Evolutionary conservation across 805 yeast genomes (phyloP).

Genomic region (Wickerhamomyces mucosus): DNA sequence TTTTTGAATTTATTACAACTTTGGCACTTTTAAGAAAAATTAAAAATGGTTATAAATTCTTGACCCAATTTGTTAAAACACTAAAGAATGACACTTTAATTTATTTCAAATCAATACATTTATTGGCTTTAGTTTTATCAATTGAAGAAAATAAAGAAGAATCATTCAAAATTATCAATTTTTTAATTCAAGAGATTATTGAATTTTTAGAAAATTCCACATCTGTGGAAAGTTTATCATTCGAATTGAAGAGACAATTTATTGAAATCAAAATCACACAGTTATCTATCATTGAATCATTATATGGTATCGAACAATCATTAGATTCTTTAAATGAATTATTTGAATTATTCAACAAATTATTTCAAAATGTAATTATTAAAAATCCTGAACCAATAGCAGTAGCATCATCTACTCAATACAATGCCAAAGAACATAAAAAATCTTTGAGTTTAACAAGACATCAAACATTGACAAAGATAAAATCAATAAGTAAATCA

Average conservation of each 20-base stretch:
- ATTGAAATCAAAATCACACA: constrained; percentile 69
- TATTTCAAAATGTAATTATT: constrained; percentile 29
- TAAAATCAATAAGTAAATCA: constrained; percentile 10
- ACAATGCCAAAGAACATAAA: constrained; percentile 3
- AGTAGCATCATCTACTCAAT: no score
- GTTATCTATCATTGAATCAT: constrained; percentile 55
- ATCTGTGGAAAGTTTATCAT: constrained; percentile 3
- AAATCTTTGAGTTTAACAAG: constrained; percentile 10
- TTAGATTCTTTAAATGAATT: constrained; percentile 59
- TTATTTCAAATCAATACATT: constrained; percentile 55
- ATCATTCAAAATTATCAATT: constrained; percentile 46
- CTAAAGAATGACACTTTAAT: constrained; percentile 23
- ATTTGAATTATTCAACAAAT: constrained; percentile 44
- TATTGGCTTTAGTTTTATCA: constrained; percentile 54
- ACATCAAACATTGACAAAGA: constrained; percentile 11
- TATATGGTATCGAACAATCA: constrained; percentile 48
- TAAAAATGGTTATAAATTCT: constrained; percentile 32
- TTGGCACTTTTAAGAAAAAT: constrained; percentile 35
- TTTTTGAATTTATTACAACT: constrained; percentile 38
- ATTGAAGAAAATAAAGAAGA: constrained; percentile 47
- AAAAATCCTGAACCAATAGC: constrained; percentile 3
- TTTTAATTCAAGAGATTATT: constrained; percentile 38
- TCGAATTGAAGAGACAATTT: constrained; percentile 22
- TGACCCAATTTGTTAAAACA: constrained; percentile 36
- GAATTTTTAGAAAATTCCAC: constrained; percentile 13